Evolutionary conservation across 2,329 filamentous ascomycete genomes (phyloP).

Genomic region (Colletotrichum tropicale): DNA sequence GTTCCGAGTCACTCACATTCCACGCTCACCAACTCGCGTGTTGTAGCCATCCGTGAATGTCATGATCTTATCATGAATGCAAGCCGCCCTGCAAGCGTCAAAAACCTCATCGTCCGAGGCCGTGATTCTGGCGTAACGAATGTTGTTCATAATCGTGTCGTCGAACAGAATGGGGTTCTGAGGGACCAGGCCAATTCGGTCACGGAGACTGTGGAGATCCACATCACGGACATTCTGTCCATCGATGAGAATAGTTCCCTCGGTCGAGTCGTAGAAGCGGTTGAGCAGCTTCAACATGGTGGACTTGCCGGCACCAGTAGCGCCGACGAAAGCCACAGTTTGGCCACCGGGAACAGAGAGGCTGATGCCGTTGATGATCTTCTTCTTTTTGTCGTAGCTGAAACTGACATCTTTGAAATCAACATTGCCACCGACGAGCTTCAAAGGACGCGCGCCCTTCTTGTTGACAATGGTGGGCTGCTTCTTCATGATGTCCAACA

Average conservation of each 20-base stretch:
- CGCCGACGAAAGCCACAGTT: constrained; percentile 64
- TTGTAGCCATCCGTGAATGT: constrained; percentile 57
- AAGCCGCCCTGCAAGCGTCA: constrained; percentile 59
- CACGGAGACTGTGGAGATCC: constrained; percentile 55
- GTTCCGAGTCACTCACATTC: constrained; percentile 39
- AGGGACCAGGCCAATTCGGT: constrained; percentile 60
- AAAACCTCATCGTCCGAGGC: constrained; percentile 61
- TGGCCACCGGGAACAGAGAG: constrained; percentile 56
- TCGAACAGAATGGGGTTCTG: constrained; percentile 62
- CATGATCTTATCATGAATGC: constrained; percentile 63
- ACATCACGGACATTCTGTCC: constrained; percentile 61
- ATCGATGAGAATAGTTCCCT: constrained; percentile 59
- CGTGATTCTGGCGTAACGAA: constrained; percentile 58
- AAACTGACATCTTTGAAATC: constrained; percentile 61
- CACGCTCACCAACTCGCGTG: constrained; percentile 55
- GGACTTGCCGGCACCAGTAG: constrained; percentile 64
- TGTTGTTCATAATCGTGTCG: constrained; percentile 64
- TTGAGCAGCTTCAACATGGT: constrained; percentile 63
- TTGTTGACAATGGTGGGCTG: constrained; percentile 60
- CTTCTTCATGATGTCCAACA: constrained; percentile 62
- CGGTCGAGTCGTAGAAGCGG: constrained; percentile 62
- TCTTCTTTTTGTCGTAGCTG: constrained; percentile 64
- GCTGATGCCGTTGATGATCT: constrained; percentile 59
- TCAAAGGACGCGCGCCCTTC: constrained; percentile 52
- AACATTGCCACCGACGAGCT: constrained; percentile 57